Conservation (phyloP, 805 yeast genomes). For the Spathaspora hagerdaliae region DNA sequence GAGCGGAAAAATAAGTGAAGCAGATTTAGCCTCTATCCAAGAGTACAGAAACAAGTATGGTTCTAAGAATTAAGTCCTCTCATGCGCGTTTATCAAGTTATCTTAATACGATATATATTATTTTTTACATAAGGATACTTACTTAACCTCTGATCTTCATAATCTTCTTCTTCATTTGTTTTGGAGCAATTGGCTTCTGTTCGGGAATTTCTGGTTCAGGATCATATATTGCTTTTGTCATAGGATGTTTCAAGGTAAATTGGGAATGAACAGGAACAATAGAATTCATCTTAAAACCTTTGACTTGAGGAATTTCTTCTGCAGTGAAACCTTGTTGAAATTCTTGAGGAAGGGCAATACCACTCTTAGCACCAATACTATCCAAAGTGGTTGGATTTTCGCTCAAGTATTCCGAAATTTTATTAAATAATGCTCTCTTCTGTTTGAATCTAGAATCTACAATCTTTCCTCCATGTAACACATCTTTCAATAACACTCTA, state of each 20-base stretch:
- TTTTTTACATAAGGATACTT: neutral
- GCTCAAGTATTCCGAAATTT: conserved; percentile 58
- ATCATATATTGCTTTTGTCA: conserved; percentile 66
- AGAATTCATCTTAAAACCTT: conserved; percentile 80
- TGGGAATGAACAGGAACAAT: conserved; percentile 87
- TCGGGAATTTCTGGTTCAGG: conserved; percentile 42
- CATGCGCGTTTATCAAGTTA: neutral
- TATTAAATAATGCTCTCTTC: conserved; percentile 63
- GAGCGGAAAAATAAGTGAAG: conserved; percentile 50
- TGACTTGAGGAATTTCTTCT: conserved; percentile 67
- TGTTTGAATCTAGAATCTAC: conserved; percentile 24
- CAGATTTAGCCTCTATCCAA: conserved; percentile 54
- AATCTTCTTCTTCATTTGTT: conserved; percentile 50
- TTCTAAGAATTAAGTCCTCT: conserved; percentile 24
- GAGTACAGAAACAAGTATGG: conserved; percentile 53
- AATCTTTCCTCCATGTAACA: conserved; percentile 38
- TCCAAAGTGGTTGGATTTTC: conserved; percentile 65
- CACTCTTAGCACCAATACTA: conserved; percentile 46
- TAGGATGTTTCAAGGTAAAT: conserved; percentile 78
- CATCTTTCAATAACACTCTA: conserved; percentile 58
- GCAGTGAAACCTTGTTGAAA: conserved; percentile 45
- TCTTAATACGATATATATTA: neutral
- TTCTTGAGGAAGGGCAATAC: conserved; percentile 64
- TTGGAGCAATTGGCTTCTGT: conserved; percentile 24
- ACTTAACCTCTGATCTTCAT: conserved; percentile 57